These are phyloP conservation scores for Selenicereus undatus DNA, from an alignment of 148 eudicot species.

Conservation along the genomic window DNA sequence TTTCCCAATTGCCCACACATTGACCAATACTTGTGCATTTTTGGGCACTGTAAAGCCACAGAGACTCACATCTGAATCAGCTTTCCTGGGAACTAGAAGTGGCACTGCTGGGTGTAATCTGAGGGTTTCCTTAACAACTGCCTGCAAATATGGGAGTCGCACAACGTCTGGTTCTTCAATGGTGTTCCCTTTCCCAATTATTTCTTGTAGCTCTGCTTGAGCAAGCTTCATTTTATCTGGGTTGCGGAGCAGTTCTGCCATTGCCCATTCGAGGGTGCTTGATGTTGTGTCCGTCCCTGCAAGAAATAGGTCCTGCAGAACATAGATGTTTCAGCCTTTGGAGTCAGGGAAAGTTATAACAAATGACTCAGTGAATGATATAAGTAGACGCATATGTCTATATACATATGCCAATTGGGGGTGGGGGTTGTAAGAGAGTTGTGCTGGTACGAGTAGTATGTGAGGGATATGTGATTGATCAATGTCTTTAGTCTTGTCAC, in stretches of 20 bases:
- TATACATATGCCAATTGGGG: not conserved
- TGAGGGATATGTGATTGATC: conserved; percentile 16
- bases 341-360: not conserved
- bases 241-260: conserved; percentile 28
- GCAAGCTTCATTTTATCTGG: conserved; percentile 25
- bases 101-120: conserved; percentile 21
- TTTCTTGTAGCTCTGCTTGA: conserved; percentile 22
- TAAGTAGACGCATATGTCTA: not conserved
- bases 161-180: conserved; percentile 22
- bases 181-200: conserved; percentile 19
- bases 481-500: conserved; percentile 15
- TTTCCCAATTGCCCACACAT: conserved; percentile 17
- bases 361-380: not conserved
- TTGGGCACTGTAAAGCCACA: conserved; percentile 2
- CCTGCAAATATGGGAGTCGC: conserved; percentile 29
- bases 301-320: conserved; percentile 25
- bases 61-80: not conserved
- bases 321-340: not conserved
- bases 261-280: conserved; percentile 32
- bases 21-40: conserved; percentile 7
- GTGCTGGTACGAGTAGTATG: conserved; percentile 21
- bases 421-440: not conserved
- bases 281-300: conserved; percentile 33
- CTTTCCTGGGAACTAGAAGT: conserved; percentile 17
- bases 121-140: conserved; percentile 30